Evolutionary conservation across 148 eudicot species (phyloP), one percentile per base, ranked within the genome.

Genomic region (Cornus kousa): DNA sequence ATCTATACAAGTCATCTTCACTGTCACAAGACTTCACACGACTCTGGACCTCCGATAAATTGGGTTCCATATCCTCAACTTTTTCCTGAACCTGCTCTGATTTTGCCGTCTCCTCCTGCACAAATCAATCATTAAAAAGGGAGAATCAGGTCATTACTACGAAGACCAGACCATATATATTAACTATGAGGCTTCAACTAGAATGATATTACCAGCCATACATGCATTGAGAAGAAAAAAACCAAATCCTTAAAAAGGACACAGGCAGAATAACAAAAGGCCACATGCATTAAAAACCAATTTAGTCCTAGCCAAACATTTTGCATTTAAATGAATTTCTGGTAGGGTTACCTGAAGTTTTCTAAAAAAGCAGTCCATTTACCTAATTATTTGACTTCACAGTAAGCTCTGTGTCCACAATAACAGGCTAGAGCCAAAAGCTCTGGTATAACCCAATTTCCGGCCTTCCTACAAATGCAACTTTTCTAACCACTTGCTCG

Each of bases 1-100:
- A 81, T 72, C 70, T 60, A 73, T n/a, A 67, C 67, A 79, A 69
- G n/a, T 86, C 90, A 57, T 84, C 87, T 13, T 89, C 91, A 46
- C 76, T 74, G 28, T 87, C 83, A 75, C 78, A 68, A 22, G 88
- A 66, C 82, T 87, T 81, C 48, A 50, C 7, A 0, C 86, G 88
- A 67, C 87, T 83, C 48, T 80, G 74, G 70, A 35, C 76, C 50
- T 70, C 75, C 35, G 79, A 12, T n/a, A 62, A 62, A 31, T 87
- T 85, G 31, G 74, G 76, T 57, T 70, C 88, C 76, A 31, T 50
- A 57, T 74, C 74, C 14, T 76, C 80, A 37, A 39, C 71, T n/a
- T 39, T 70, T 70, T 85, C 82, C 73, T 85, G 78, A 53, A 50
- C 50, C 60, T 59, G 71, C 72, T 87, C 82, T 4, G 77, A 72